phyloP scores from a whole-genome alignment of 2,329 filamentous ascomycete genomes.

The Cladosporium cucumerinum region DNA sequence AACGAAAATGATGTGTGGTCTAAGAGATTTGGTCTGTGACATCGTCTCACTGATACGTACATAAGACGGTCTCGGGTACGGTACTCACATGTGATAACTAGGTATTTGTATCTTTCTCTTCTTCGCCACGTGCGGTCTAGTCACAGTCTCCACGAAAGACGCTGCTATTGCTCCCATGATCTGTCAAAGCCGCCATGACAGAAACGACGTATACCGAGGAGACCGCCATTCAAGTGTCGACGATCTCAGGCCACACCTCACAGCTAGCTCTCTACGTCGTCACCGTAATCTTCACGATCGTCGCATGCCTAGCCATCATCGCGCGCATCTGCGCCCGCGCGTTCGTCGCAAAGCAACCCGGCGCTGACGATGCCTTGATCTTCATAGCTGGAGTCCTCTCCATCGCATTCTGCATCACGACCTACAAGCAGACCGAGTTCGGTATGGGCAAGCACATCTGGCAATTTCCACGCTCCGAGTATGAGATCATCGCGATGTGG shows the following conservation, averaged over 20 bases:
- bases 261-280: conserved; percentile 5
- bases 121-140: neutral
- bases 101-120: neutral
- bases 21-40: neutral
- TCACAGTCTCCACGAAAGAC: neutral
- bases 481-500: conserved; percentile 14
- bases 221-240: conserved; percentile 1
- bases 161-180: neutral
- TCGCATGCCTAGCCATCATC: conserved; percentile 11
- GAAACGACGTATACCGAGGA: neutral
- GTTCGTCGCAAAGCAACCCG: conserved; percentile 8
- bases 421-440: conserved; percentile 15
- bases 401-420: conserved; percentile 14
- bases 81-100: neutral
- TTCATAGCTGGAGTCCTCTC: conserved; percentile 7
- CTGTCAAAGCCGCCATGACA: neutral
- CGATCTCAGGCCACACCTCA: conserved; percentile 13
- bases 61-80: neutral
- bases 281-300: conserved; percentile 10
- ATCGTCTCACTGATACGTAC: neutral
- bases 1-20: neutral
- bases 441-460: conserved; percentile 14
- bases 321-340: conserved; percentile 4
- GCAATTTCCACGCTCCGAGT: conserved; percentile 3
- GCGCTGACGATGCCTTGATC: conserved; percentile 11